Evolutionary conservation across 192 early-diverging fungal genomes (phyloP), one percentile per base, ranked within the genome.

Genomic region (Entophlyctis luteolus): DNA sequence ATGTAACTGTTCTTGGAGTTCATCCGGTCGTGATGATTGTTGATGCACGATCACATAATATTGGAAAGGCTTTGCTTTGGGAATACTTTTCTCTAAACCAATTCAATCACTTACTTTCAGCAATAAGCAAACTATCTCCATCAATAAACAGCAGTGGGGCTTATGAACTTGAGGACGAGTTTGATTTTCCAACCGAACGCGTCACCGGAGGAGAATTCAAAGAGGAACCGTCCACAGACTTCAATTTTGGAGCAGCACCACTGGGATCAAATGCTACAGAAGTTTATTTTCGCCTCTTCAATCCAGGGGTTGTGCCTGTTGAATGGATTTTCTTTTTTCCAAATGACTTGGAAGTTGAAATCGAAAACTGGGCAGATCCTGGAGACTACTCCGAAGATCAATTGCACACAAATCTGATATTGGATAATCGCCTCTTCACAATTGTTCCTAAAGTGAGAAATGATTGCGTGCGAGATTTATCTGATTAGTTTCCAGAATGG

Each of bases 311-410:
- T 23, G 83, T 85, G 0, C 74, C 81, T 18, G 81, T 85, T 2
- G 83, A 84, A 31, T 85, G 83, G 83, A 71, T 71, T 10, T 83
- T 71, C 48, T 65, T 73, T 33, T 85, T 85, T 52, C 83, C 80
- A 0, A 82, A 84, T 58, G 83, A 85, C 67, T 65, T 81, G 8
- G 77, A 78, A 38, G 73, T 79, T 31, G 79, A 84, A 53, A 74
- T 85, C 37, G 83, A 85, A 52, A 70, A 76, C 27, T 85, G 83
- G 83, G 83, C 83, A 14, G 77, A 82, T 55, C 81, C 79, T 6
- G 81, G 79, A 10, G 78, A 81, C 56, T 81, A 75, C 57, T 76
- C 78, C 12, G 83, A 85, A 14, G 81, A 85, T 46, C 83, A 85
- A 49, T 48, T 81, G 5, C 71, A 75, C 27, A 65, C 75, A 20